Percentiles rank a stretch among this genome's conserved stretches.
Conservation (phyloP, 345 rosid genomes). For the Lagerstroemia speciosa region DNA sequence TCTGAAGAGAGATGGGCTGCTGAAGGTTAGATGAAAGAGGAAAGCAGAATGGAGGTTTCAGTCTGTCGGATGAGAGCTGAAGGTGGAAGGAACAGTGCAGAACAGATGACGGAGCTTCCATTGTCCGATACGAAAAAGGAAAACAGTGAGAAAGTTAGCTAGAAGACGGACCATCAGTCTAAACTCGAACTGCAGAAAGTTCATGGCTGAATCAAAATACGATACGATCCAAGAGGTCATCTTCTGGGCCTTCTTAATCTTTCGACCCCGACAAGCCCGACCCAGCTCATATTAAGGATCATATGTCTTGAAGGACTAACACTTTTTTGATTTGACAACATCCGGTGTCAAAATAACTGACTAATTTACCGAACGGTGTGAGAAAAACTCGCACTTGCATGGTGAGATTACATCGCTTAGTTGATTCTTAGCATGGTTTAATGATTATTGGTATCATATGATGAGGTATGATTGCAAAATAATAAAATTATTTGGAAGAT, state of each 20-base stretch:
- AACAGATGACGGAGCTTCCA: neutral
- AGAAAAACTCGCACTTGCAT: too few species aligned
- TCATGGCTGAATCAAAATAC: neutral
- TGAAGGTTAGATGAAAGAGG: slow-evolving; percentile 14
- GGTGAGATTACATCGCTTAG: too few species aligned
- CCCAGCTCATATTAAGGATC: neutral
- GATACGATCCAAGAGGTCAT: neutral
- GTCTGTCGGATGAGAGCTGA: neutral
- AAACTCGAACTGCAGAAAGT: neutral
- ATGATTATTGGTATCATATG: too few species aligned
- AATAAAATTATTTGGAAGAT: too few species aligned
- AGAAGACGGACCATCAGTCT: neutral
- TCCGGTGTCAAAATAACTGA: too few species aligned
- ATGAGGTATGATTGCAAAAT: too few species aligned
- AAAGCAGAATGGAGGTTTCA: neutral
- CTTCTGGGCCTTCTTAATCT: neutral
- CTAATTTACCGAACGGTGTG: too few species aligned
- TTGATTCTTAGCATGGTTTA: too few species aligned
- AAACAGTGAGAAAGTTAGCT: neutral
- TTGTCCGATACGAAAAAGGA: neutral
- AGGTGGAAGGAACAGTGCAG: neutral
- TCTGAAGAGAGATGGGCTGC: neutral
- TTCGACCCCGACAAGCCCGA: neutral
- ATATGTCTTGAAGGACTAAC: too few species aligned
- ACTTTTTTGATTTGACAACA: too few species aligned